These are phyloP conservation scores for Trametes meyenii DNA, from an alignment of 768 basidiomycete genomes.

Conservation along the genomic window DNA sequence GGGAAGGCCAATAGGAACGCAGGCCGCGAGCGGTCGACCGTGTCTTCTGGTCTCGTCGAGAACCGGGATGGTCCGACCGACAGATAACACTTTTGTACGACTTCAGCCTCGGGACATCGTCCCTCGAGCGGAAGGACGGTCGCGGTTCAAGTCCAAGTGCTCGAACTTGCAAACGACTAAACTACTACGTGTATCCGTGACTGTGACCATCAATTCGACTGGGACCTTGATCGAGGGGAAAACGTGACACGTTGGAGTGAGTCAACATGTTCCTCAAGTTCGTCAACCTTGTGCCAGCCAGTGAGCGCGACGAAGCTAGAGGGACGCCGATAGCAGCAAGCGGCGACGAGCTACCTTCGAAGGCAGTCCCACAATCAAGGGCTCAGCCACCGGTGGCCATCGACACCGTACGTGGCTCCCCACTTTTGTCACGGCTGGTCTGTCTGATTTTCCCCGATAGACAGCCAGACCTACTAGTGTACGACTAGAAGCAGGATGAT, in stretches of 20 bases:
- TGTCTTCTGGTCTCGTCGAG: conserved; percentile 17
- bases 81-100: conserved; percentile 6
- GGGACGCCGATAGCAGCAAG: not conserved
- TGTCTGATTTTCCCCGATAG: not conserved
- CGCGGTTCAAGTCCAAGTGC: not conserved
- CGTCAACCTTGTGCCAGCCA: too few species aligned
- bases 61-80: conserved; percentile 21
- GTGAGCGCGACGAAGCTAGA: too few species aligned
- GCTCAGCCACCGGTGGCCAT: not conserved
- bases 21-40: not conserved
- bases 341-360: not conserved
- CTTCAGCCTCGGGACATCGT: not conserved
- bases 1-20: conserved; percentile 13
- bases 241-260: conserved; percentile 15
- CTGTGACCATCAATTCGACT: conserved; percentile 13
- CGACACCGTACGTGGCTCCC: not conserved
- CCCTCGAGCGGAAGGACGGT: not conserved
- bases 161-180: not conserved
- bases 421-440: not conserved
- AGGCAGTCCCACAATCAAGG: not conserved
- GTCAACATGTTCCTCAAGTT: conserved; percentile 4
- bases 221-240: conserved; percentile 7
- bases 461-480: too few species aligned
- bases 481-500: conserved; percentile 9
- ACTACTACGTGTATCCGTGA: conserved; percentile 12